phyloP scores from a whole-genome alignment of 371 early-diverging fungal species.

The Mortierella sp. region DNA sequence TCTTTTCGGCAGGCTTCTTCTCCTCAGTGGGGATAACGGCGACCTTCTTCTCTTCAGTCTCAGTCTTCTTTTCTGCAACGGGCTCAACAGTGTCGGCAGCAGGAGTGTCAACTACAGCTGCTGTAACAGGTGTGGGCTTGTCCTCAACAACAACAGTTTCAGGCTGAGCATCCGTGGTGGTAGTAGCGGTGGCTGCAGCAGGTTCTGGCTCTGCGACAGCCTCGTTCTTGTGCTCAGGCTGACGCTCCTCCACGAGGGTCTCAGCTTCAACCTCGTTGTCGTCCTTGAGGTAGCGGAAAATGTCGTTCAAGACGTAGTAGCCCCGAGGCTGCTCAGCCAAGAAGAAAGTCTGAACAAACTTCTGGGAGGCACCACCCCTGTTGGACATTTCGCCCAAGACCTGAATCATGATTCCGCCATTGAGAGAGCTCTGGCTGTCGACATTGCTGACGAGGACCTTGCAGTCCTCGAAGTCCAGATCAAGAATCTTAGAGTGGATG shows the following conservation, averaged over 20 bases:
- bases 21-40: constrained; percentile 29
- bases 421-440: constrained; percentile 83
- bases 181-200: constrained; percentile 15
- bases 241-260: constrained; percentile 13
- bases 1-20: constrained; percentile 26
- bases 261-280: constrained; percentile 58
- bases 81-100: constrained; percentile 1
- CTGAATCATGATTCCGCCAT: constrained; percentile 88
- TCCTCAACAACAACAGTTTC: constrained; percentile 26
- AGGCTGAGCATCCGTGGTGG: not conserved
- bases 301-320: constrained; percentile 94
- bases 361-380: constrained; percentile 78
- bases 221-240: constrained; percentile 8
- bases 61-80: constrained; percentile 11
- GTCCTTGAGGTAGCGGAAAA: constrained; percentile 94
- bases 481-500: constrained; percentile 82
- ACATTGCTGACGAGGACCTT: constrained; percentile 90
- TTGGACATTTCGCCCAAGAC: constrained; percentile 95
- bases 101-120: constrained; percentile 13
- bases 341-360: constrained; percentile 95
- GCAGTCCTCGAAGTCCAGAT: constrained; percentile 83
- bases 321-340: constrained; percentile 91
- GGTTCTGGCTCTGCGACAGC: constrained; percentile 33
- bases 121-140: constrained; percentile 6
- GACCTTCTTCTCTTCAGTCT: constrained; percentile 23